Percentiles rank a stretch among this genome's conserved stretches.
Evolutionary conservation across 1,139 yeast genomes (phyloP).

Genomic region (Saccharomyces hybrid): DNA sequence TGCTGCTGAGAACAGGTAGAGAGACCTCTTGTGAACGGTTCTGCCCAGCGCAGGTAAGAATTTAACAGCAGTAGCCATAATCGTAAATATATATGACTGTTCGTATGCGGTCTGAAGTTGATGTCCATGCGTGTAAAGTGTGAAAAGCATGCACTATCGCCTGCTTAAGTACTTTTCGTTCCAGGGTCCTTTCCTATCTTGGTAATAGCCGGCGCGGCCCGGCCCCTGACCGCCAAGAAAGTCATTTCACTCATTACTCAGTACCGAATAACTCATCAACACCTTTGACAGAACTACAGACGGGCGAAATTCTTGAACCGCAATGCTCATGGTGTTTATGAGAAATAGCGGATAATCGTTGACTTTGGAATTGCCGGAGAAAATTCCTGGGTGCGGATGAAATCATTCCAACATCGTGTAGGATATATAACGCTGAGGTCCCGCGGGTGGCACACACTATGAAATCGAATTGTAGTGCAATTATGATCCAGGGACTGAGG

Average conservation of each 20-base stretch:
- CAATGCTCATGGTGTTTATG: background rate
- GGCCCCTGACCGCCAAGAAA: background rate
- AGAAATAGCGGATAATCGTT: background rate
- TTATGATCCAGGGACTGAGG: background rate
- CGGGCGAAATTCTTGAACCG: background rate
- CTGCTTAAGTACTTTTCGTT: background rate
- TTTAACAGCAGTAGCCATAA: constrained; percentile 5
- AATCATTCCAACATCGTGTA: background rate
- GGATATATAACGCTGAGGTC: background rate
- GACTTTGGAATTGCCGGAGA: background rate
- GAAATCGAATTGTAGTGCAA: background rate
- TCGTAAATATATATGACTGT: background rate
- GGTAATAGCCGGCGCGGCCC: background rate
- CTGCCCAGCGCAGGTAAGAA: constrained; percentile 5
- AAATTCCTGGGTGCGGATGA: background rate
- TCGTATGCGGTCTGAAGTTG: background rate
- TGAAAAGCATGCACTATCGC: background rate
- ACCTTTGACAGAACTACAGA: background rate
- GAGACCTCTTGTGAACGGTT: constrained; percentile 12
- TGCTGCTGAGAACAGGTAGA: constrained; percentile 14
- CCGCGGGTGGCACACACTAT: no score
- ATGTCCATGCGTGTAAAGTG: background rate
- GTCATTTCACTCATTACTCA: background rate
- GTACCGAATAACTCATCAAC: background rate
- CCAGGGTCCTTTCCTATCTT: background rate